Conservation (phyloP, 805 yeast genomes). For the Naumovozyma baii region DNA sequence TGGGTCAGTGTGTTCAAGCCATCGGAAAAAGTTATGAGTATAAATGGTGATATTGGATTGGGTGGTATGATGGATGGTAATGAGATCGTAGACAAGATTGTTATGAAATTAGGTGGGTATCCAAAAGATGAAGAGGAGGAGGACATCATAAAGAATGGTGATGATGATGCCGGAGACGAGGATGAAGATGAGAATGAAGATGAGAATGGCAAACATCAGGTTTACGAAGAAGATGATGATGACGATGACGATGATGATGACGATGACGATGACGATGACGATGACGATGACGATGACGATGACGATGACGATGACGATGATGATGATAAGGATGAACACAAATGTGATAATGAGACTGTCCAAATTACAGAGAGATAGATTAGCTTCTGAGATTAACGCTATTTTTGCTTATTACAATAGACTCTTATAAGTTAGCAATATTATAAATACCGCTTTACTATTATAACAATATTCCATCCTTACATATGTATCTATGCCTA, state of each 20-base stretch:
- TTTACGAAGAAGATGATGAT: slow-evolving; percentile 44
- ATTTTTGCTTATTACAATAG: too few relatives aligned
- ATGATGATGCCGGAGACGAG: slow-evolving; percentile 31
- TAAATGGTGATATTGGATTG: slow-evolving; percentile 97
- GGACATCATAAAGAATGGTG: slow-evolving; percentile 37
- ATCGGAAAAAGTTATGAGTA: slow-evolving; percentile 83
- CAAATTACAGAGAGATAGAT: too few relatives aligned
- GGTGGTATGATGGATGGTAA: slow-evolving; percentile 99
- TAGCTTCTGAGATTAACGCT: too few relatives aligned
- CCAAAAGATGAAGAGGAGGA: slow-evolving; percentile 46
- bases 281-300: slow-evolving; percentile 33
- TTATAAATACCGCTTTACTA: too few relatives aligned
- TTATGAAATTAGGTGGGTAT: slow-evolving; percentile 56
- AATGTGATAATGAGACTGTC: not conserved
- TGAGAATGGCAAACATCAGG: slow-evolving; percentile 30
- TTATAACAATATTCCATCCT: too few relatives aligned
- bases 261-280: slow-evolving; percentile 42
- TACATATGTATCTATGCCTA: too few relatives aligned
- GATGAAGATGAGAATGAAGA: slow-evolving; percentile 26
- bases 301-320: slow-evolving; percentile 34
- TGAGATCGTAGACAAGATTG: slow-evolving; percentile 81
- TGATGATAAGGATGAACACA: slow-evolving; percentile 23
- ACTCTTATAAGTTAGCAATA: too few relatives aligned
- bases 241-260: slow-evolving; percentile 34
- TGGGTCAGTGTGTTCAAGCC: slow-evolving; percentile 93